A percentile compares a stretch with the other conserved stretches of the same genome.
These are phyloP conservation scores for Roridomyces roridus DNA, from an alignment of 768 basidiomycete genomes.

Conservation along the genomic window DNA sequence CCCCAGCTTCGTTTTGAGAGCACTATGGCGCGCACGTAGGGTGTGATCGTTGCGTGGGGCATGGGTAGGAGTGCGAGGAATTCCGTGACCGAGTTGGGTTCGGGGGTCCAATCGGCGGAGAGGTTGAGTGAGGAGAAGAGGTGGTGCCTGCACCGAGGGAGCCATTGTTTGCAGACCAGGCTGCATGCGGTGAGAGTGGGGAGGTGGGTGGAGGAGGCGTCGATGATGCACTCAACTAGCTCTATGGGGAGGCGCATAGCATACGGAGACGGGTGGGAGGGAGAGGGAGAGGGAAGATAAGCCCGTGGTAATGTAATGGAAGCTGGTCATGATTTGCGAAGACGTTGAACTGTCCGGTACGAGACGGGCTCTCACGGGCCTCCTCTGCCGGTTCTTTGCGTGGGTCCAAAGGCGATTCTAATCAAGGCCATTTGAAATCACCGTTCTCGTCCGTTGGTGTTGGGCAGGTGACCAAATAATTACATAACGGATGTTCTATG, in stretches of 20 bases:
- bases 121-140: conserved; percentile 25
- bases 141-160: conserved; percentile 23
- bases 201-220: conserved; percentile 13
- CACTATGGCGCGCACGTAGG: conserved; percentile 5
- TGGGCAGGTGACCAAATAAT: too few species aligned
- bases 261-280: too few species aligned
- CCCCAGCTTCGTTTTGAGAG: conserved; percentile 16
- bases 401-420: too few species aligned
- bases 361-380: too few species aligned
- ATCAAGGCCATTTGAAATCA: too few species aligned
- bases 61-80: conserved; percentile 3
- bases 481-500: too few species aligned
- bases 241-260: conserved; percentile 13
- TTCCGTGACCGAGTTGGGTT: conserved; percentile 12
- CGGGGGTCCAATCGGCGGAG: conserved; percentile 19
- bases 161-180: conserved; percentile 26
- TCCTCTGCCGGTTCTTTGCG: too few species aligned
- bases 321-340: too few species aligned
- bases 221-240: conserved; percentile 23
- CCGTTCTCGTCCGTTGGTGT: too few species aligned
- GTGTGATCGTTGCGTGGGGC: not conserved
- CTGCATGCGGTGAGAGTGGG: conserved; percentile 19
- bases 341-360: too few species aligned
- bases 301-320: too few species aligned
- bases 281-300: not conserved